These are phyloP conservation scores for Xylariaceae sp. DNA, from an alignment of 2,329 filamentous ascomycete genomes.

Conservation along the genomic window DNA sequence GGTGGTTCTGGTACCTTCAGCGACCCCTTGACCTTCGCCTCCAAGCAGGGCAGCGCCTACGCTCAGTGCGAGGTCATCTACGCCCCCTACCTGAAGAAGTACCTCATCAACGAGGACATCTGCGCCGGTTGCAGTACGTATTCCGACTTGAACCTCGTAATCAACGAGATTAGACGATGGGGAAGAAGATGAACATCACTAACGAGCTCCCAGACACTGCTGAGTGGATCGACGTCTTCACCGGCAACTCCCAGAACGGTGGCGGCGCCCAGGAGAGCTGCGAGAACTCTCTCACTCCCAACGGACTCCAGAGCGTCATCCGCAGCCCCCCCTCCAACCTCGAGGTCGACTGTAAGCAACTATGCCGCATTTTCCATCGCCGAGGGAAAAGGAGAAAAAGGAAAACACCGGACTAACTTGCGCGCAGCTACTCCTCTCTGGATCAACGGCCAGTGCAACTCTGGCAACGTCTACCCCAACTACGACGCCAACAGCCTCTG, in stretches of 20 bases:
- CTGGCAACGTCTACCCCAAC: constrained; percentile 19
- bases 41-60: constrained; percentile 36
- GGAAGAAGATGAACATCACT: not conserved
- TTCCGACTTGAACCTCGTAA: not conserved
- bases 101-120: constrained; percentile 32
- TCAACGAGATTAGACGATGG: not conserved
- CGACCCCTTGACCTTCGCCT: constrained; percentile 41
- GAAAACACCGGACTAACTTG: constrained; percentile 1
- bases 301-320: constrained; percentile 28
- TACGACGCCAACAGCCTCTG: constrained; percentile 11
- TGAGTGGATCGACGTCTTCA: constrained; percentile 37
- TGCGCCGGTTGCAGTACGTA: constrained; percentile 26
- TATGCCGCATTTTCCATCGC: not conserved
- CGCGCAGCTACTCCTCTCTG: constrained; percentile 24
- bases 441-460: constrained; percentile 23
- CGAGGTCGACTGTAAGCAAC: constrained; percentile 31
- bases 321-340: constrained; percentile 29
- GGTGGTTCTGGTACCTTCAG: constrained; percentile 39
- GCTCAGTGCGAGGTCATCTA: constrained; percentile 41
- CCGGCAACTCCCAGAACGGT: constrained; percentile 32
- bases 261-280: constrained; percentile 34
- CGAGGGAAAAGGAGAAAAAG: not conserved
- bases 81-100: constrained; percentile 40
- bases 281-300: constrained; percentile 34
- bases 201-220: constrained; percentile 7